Evolutionary conservation across 768 basidiomycete genomes (phyloP).

Genomic region (Auricularia sp.): DNA sequence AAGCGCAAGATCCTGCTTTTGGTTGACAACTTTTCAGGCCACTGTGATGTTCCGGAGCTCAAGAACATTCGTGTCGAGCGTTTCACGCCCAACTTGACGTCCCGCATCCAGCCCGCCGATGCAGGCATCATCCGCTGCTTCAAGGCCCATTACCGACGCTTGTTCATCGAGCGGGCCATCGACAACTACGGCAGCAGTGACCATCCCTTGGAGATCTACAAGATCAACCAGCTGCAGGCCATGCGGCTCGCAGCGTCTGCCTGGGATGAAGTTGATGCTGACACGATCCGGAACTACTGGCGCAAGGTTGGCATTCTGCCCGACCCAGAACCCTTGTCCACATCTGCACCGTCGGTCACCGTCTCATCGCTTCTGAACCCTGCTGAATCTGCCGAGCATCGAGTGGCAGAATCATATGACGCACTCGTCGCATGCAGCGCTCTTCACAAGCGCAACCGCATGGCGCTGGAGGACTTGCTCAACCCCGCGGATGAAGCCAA

Average conservation of each 20-base stretch:
- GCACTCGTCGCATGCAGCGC: conserved; percentile 11
- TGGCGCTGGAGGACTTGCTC: conserved; percentile 21
- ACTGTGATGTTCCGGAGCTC: conserved; percentile 2
- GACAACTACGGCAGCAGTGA: conserved; percentile 13
- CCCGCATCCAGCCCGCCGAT: conserved; percentile 12
- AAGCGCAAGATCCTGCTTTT: conserved; percentile 9
- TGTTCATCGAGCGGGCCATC: conserved; percentile 22
- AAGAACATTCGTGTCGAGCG: conserved; percentile 6
- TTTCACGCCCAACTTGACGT: conserved; percentile 13
- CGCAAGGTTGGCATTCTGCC: conserved; percentile 24
- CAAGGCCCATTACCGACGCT: conserved; percentile 24
- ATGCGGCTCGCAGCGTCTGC: conserved; percentile 27
- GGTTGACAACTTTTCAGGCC: conserved; percentile 8
- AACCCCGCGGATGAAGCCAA: conserved; percentile 15
- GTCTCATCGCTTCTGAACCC: conserved; percentile 16
- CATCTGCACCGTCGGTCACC: conserved; percentile 11
- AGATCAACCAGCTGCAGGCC: conserved; percentile 30
- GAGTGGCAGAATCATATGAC: conserved; percentile 18
- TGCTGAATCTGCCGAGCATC: conserved; percentile 9
- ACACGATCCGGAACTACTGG: conserved; percentile 33
- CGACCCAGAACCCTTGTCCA: neutral
- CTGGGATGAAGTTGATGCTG: conserved; percentile 24
- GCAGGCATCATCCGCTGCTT: conserved; percentile 12
- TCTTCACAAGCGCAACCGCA: conserved; percentile 14
- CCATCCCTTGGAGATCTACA: conserved; percentile 20